phyloP scores from a whole-genome alignment of 805 yeast genomes.

The Zygoascus flipseniorum region DNA sequence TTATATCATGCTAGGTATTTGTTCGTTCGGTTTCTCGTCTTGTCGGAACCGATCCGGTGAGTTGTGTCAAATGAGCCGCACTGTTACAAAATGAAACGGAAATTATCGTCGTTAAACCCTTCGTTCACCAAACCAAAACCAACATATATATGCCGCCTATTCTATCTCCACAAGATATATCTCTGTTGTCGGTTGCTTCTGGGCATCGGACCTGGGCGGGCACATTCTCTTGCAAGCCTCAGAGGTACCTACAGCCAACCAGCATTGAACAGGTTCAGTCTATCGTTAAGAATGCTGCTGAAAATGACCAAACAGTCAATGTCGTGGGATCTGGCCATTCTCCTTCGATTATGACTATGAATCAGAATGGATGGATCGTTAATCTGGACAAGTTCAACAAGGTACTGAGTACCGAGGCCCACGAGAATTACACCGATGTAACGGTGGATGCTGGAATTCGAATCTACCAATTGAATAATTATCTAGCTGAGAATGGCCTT shows the following conservation, averaged over 20 bases:
- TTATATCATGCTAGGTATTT: too few relatives aligned
- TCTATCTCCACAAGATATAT: not conserved
- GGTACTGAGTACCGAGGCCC: constrained; percentile 31
- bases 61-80: too few relatives aligned
- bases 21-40: too few relatives aligned
- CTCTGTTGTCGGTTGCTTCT: not conserved
- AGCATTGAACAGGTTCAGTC: constrained; percentile 57
- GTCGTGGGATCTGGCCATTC: constrained; percentile 93
- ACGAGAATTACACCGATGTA: constrained; percentile 59
- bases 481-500: constrained; percentile 52
- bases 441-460: constrained; percentile 93
- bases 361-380: constrained; percentile 69
- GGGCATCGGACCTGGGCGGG: constrained; percentile 81
- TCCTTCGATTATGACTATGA: constrained; percentile 85
- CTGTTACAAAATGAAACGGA: too few relatives aligned
- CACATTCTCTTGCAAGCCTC: constrained; percentile 71
- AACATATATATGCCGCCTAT: not conserved
- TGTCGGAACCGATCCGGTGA: too few relatives aligned
- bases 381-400: constrained; percentile 67
- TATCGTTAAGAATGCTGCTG: constrained; percentile 59
- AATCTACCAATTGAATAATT: constrained; percentile 61
- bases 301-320: constrained; percentile 55
- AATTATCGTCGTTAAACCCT: too few relatives aligned
- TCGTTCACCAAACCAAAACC: too few relatives aligned
- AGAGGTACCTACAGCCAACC: constrained; percentile 69